These are phyloP conservation scores for Ilyonectria sp. DNA, from an alignment of 2,329 filamentous ascomycete genomes.

Conservation along the genomic window DNA sequence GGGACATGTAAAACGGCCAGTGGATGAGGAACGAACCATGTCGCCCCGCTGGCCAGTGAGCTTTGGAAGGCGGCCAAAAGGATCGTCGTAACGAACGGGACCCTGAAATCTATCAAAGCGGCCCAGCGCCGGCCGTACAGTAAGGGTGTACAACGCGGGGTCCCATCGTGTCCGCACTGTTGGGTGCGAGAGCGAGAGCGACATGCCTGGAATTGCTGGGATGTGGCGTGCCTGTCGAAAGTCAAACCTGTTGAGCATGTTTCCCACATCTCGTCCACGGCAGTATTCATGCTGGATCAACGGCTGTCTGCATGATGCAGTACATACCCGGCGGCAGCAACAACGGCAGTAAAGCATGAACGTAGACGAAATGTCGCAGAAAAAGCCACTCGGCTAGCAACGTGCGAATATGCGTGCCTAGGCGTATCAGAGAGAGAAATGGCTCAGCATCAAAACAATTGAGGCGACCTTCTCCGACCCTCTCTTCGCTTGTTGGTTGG, in stretches of 20 bases:
- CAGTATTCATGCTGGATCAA: not conserved
- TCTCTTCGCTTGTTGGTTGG: slow-evolving; percentile 6
- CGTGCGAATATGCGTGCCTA: slow-evolving; percentile 2
- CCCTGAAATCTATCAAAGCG: slow-evolving; percentile 18
- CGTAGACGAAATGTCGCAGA: not conserved
- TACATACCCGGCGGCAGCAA: not conserved
- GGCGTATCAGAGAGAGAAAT: slow-evolving; percentile 4
- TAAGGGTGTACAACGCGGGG: slow-evolving; percentile 12
- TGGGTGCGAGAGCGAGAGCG: not conserved
- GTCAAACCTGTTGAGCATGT: not conserved
- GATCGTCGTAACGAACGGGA: slow-evolving; percentile 29
- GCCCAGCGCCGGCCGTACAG: slow-evolving; percentile 16
- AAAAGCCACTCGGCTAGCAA: slow-evolving; percentile 1
- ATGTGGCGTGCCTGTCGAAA: not conserved
- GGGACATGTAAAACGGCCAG: not conserved
- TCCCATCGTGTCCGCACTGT: slow-evolving; percentile 1
- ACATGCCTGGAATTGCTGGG: not conserved
- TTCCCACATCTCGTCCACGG: not conserved
- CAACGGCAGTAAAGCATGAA: not conserved
- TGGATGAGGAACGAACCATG: slow-evolving; percentile 11
- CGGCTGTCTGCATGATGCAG: slow-evolving; percentile 1
- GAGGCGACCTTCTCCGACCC: not conserved
- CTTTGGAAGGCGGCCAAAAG: not conserved
- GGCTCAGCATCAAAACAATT: slow-evolving; percentile 11
- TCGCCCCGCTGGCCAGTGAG: slow-evolving; percentile 22